phyloP scores from a whole-genome alignment of 2,329 filamentous ascomycete species.

The Cercospora sesami region DNA sequence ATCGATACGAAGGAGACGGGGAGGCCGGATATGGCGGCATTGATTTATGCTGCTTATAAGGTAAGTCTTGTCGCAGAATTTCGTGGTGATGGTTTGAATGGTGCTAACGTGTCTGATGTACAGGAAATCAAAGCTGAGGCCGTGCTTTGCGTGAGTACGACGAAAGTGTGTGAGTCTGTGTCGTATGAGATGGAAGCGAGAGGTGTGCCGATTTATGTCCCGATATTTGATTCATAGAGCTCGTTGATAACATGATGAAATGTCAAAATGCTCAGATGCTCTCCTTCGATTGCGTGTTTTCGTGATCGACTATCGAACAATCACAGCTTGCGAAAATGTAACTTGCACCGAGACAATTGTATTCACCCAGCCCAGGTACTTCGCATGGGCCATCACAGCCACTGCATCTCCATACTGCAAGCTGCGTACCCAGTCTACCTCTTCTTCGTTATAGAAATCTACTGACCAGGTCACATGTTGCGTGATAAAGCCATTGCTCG shows the following conservation, averaged over 20 bases:
- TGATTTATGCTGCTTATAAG: conserved; percentile 54
- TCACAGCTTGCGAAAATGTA: neutral
- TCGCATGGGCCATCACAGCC: neutral
- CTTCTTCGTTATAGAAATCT: neutral
- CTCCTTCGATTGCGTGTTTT: neutral
- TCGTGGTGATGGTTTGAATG: neutral
- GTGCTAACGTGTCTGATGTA: neutral
- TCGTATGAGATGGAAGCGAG: neutral
- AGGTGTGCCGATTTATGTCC: neutral
- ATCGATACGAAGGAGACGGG: conserved; percentile 64
- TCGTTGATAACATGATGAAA: neutral
- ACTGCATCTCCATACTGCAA: neutral
- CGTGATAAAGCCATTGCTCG: neutral
- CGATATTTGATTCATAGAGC: neutral
- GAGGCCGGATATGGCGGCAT: conserved; percentile 60
- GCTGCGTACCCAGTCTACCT: neutral
- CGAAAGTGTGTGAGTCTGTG: neutral
- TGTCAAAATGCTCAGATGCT: neutral
- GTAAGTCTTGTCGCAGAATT: conserved; percentile 35
- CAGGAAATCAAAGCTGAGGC: conserved; percentile 55
- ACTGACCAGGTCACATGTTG: neutral
- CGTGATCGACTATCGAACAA: neutral
- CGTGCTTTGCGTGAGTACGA: conserved; percentile 68
- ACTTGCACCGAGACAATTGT: neutral
- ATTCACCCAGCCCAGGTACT: neutral